phyloP scores from a whole-genome alignment of 441 rosid species.

The Syzygium malaccense region DNA sequence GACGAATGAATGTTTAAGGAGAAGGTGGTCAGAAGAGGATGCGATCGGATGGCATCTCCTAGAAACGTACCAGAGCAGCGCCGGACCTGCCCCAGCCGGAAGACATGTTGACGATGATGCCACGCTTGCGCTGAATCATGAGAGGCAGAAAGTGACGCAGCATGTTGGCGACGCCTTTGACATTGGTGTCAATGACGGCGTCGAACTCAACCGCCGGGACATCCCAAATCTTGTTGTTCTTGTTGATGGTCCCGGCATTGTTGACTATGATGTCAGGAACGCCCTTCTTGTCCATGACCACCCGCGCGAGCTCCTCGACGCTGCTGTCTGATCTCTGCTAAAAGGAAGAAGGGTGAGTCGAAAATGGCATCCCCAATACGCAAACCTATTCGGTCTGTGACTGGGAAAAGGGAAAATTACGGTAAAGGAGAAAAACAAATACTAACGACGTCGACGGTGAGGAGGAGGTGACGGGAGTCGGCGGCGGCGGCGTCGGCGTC shows the following conservation, averaged over 20 bases:
- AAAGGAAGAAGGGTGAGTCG: background rate
- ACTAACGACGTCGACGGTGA: constrained; percentile 62
- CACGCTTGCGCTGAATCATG: constrained; percentile 73
- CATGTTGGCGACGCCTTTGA: constrained; percentile 78
- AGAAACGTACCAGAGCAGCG: constrained; percentile 75
- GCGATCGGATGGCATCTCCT: background rate
- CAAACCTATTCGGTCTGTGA: background rate
- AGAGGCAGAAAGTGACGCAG: constrained; percentile 87
- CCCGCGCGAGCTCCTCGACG: constrained; percentile 66
- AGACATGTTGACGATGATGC: constrained; percentile 83
- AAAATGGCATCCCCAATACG: background rate
- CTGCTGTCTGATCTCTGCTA: constrained; percentile 63
- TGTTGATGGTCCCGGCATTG: constrained; percentile 90
- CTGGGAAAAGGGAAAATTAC: background rate
- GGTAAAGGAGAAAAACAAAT: background rate
- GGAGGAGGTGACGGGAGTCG: constrained; percentile 44
- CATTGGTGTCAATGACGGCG: constrained; percentile 78
- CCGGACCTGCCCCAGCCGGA: constrained; percentile 99
- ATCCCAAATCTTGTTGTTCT: constrained; percentile 92
- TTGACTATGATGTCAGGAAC: constrained; percentile 90
- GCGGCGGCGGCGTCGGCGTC: background rate
- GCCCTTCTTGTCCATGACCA: constrained; percentile 68
- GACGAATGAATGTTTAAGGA: background rate
- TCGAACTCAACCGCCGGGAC: constrained; percentile 89
- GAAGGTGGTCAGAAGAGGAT: background rate